These are phyloP conservation scores for Sugiyamaella sp. DNA, from an alignment of 1,139 yeast genomes.

Conservation along the genomic window DNA sequence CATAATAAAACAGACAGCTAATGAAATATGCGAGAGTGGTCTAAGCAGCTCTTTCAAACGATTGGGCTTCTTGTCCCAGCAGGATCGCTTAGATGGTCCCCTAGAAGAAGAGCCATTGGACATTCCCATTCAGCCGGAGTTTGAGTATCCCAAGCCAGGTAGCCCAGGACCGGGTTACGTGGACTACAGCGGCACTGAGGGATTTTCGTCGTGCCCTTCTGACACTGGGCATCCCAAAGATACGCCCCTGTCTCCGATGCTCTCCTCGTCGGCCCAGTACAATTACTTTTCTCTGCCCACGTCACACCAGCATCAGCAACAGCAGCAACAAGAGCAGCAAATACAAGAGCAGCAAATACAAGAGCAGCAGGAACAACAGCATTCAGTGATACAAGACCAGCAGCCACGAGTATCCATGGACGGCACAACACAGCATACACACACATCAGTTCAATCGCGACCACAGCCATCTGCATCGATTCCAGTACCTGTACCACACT, in stretches of 20 bases:
- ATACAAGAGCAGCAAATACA: background rate
- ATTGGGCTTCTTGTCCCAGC: slow-evolving; percentile 20
- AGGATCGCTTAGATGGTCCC: slow-evolving; percentile 9
- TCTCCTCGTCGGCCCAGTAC: slow-evolving; percentile 16
- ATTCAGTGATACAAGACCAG: background rate
- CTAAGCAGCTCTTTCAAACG: slow-evolving; percentile 36
- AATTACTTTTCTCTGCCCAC: slow-evolving; percentile 3
- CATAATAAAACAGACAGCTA: slow-evolving; percentile 42
- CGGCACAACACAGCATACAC: background rate
- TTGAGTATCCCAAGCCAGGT: slow-evolving; percentile 8
- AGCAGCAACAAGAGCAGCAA: background rate
- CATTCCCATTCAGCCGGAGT: background rate
- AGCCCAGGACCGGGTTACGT: slow-evolving; percentile 20
- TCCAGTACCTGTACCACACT: background rate
- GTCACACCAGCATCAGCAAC: slow-evolving; percentile 10
- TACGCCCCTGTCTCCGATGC: background rate
- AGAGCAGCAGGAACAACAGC: slow-evolving; percentile 15
- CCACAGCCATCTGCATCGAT: background rate
- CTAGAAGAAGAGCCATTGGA: slow-evolving; percentile 2
- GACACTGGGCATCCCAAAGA: slow-evolving; percentile 14
- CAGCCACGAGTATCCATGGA: background rate
- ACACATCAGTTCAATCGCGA: slow-evolving; percentile 1
- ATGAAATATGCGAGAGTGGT: slow-evolving; percentile 32
- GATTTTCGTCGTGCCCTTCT: slow-evolving; percentile 23
- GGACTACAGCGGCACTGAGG: slow-evolving; percentile 24